Conservation (phyloP, 1,139 yeast genomes). For the Debaryomyces nepalensis region DNA sequence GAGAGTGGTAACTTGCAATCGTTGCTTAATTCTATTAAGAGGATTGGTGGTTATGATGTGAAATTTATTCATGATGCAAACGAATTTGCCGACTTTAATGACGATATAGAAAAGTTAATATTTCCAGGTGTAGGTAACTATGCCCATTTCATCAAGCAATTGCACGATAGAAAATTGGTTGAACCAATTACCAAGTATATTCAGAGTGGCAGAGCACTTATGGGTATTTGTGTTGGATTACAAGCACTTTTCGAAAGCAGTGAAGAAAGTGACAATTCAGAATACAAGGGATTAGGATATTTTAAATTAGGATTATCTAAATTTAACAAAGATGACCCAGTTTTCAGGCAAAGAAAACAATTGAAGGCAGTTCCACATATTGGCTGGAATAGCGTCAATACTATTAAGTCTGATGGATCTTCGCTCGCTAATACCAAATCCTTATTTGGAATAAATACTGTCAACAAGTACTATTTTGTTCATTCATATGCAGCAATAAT, state of each 20-base stretch:
- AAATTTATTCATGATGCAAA: slow-evolving; percentile 48
- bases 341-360: slow-evolving; percentile 24
- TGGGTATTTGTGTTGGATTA: slow-evolving; percentile 97
- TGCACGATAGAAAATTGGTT: slow-evolving; percentile 63
- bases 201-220: slow-evolving; percentile 73
- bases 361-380: slow-evolving; percentile 89
- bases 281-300: slow-evolving; percentile 57
- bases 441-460: slow-evolving; percentile 66
- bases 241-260: slow-evolving; percentile 80
- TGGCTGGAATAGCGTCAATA: slow-evolving; percentile 76
- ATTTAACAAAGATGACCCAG: slow-evolving; percentile 55
- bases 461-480: slow-evolving; percentile 84
- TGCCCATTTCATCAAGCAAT: slow-evolving; percentile 84
- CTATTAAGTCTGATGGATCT: slow-evolving; percentile 23
- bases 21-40: slow-evolving; percentile 80
- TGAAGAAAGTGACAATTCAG: slow-evolving; percentile 65
- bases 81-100: slow-evolving; percentile 42
- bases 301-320: slow-evolving; percentile 57
- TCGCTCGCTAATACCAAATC: slow-evolving; percentile 26
- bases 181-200: slow-evolving; percentile 70
- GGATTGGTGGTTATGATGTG: slow-evolving; percentile 67
- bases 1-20: slow-evolving; percentile 94
- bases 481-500: slow-evolving; percentile 87
- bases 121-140: slow-evolving; percentile 97
- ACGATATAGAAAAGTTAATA: slow-evolving; percentile 58